These are phyloP conservation scores for Sporormia fimetaria DNA, from an alignment of 495 filamentous ascomycete genomes.

Conservation along the genomic window DNA sequence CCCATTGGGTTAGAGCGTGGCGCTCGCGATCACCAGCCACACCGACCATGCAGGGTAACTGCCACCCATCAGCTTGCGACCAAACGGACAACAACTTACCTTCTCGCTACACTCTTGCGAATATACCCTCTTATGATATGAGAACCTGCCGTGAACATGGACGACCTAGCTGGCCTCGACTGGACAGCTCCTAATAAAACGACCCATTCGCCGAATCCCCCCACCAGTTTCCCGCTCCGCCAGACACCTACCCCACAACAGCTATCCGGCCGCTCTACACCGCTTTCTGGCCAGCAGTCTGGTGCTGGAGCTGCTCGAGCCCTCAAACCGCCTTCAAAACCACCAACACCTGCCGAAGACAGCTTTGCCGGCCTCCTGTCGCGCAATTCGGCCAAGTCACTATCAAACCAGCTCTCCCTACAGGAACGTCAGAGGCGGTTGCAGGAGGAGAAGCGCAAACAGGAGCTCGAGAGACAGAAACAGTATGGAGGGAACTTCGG, in stretches of 20 bases:
- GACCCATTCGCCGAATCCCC: slow-evolving; percentile 42
- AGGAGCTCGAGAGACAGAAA: slow-evolving; percentile 59
- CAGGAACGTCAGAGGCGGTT: slow-evolving; percentile 75
- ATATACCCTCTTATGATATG: background rate
- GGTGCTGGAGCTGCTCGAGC: slow-evolving; percentile 22
- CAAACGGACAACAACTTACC: no score
- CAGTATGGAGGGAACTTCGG: slow-evolving; percentile 67
- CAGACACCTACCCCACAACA: slow-evolving; percentile 49
- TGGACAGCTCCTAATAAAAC: slow-evolving; percentile 38
- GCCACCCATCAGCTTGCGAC: no score
- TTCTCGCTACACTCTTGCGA: background rate
- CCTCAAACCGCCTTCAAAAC: slow-evolving; percentile 38
- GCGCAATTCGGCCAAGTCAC: slow-evolving; percentile 53
- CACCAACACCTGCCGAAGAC: slow-evolving; percentile 56
- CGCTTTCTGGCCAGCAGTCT: slow-evolving; percentile 42
- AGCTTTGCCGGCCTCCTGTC: slow-evolving; percentile 85
- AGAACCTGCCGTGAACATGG: slow-evolving; percentile 34
- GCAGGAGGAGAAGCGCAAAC: slow-evolving; percentile 61
- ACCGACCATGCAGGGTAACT: no score
- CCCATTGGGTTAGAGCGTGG: no score
- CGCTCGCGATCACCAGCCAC: no score
- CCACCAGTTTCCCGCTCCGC: slow-evolving; percentile 49
- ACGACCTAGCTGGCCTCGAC: slow-evolving; percentile 47
- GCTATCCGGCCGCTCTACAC: slow-evolving; percentile 55
- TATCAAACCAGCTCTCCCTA: slow-evolving; percentile 60